Evolutionary conservation across 202 grass and related monocot genomes (phyloP).

Genomic region (Zoysia matrella): DNA sequence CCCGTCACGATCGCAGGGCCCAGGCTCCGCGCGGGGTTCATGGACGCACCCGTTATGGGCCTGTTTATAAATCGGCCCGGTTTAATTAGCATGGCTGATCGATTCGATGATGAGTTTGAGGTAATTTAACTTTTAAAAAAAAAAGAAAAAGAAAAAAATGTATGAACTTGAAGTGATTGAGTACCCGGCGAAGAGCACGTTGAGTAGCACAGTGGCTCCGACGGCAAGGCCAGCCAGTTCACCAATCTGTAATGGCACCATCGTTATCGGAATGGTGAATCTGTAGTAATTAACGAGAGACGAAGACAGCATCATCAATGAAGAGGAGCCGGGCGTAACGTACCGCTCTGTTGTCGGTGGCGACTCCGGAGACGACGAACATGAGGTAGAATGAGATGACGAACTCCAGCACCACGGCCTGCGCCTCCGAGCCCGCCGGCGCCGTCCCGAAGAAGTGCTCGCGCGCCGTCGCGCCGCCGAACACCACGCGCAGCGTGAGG

Average conservation of each 20-base stretch:
- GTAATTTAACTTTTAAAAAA: no score
- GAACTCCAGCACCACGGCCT: slow-evolving; percentile 68
- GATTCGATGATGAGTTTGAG: no score
- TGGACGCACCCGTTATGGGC: slow-evolving; percentile 60
- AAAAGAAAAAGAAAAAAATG: no score
- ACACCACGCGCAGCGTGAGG: slow-evolving; percentile 55
- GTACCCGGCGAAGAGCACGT: slow-evolving; percentile 70
- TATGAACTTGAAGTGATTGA: no score
- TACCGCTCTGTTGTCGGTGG: slow-evolving; percentile 67
- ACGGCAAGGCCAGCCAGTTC: slow-evolving; percentile 60
- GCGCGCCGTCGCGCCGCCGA: slow-evolving; percentile 32
- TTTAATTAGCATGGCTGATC: not conserved
- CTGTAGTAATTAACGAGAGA: no score
- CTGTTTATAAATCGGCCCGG: not conserved
- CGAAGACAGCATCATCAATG: not conserved
- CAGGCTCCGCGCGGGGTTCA: slow-evolving; percentile 68
- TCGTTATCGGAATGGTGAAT: no score
- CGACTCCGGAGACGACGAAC: slow-evolving; percentile 31
- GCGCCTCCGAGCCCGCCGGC: slow-evolving; percentile 48
- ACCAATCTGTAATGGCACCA: slow-evolving; percentile 42
- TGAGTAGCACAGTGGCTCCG: slow-evolving; percentile 61
- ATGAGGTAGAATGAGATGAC: slow-evolving; percentile 78
- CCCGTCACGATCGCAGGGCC: slow-evolving; percentile 55
- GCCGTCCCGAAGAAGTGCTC: slow-evolving; percentile 60
- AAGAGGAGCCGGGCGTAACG: no score